Base-by-base conservation (phyloP, 768 basidiomycete genomes). In the Boletus subcaerulescens region DNA sequence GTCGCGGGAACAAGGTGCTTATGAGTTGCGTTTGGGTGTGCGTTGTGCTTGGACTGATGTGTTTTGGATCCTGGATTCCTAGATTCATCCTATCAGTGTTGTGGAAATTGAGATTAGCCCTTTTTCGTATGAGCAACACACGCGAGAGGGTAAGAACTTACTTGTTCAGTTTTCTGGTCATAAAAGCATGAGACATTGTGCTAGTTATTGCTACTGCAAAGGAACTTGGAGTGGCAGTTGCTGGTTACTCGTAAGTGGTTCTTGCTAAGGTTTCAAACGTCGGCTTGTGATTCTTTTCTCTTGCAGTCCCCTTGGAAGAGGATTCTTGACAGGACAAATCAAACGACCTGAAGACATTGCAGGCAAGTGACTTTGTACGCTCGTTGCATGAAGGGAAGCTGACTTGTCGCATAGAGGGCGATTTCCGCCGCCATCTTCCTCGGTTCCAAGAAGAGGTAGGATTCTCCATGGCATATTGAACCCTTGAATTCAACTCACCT, bases 71-170 rank as follows among this genome's bases (percentile, higher is more conserved):
- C 6, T 45, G 84, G 79, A 72, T 85, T 11, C 73, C 6, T 45
- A 84, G 79, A 72, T 85, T 11, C 73, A 78, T 43, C 82, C 80
- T 2, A 77, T 87, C 53, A 74, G 80, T 13, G 74, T 79, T 15
- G 81, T 84, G 9, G 86, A 89, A 65, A 85, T 88, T 48, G 88
- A 89, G 65, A 71, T 85, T 40, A 85, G 82, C 60, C 77, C 81
- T 3, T 86, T 82, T 77, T 74, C 79, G 2, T 83, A 82, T 48
- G 81, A 82, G 55, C 71, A 74, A 22, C 74, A 82, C 49, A 76
- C 81, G 15, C 76, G 75, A 59, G 72, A 76, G 17, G 76, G 77
- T 75, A 14, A 24, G 50, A 24, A 18, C 4, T 11, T 18, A 18
- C 4, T 11, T 18, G 14, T 44, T 20, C 0, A 13, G 33, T 40